Conservation (phyloP, 1,284 basidiomycete genomes). For the Retiboletus flavoniger region DNA sequence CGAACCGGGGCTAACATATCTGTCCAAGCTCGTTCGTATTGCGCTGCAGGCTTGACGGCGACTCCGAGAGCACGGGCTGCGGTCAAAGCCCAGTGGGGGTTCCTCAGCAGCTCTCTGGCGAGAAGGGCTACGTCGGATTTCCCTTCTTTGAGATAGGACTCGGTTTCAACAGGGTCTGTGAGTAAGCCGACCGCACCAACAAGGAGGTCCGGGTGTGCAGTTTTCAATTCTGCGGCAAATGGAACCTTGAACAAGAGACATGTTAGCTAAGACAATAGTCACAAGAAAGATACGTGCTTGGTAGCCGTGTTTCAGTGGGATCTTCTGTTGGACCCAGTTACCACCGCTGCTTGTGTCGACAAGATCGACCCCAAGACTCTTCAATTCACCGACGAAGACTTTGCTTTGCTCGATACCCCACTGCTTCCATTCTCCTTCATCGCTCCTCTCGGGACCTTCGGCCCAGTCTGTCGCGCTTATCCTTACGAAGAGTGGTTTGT, state of each 20-base stretch:
- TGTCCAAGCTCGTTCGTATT: constrained; percentile 64
- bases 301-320: constrained; percentile 60
- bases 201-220: constrained; percentile 52
- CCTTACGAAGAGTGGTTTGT: constrained; percentile 73
- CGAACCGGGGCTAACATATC: constrained; percentile 40
- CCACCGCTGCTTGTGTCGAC: constrained; percentile 72
- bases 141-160: constrained; percentile 62
- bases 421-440: constrained; percentile 56
- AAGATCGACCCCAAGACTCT: constrained; percentile 67
- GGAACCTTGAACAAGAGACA: constrained; percentile 48
- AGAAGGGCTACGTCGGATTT: constrained; percentile 70
- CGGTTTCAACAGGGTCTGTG: constrained; percentile 61
- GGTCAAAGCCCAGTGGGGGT: constrained; percentile 55
- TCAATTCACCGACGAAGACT: constrained; percentile 54
- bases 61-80: constrained; percentile 59
- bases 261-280: neutral
- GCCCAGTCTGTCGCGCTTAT: constrained; percentile 79
- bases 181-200: constrained; percentile 77
- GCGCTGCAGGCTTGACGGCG: constrained; percentile 60
- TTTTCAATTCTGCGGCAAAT: constrained; percentile 70
- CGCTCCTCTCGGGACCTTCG: constrained; percentile 62
- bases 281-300: constrained; percentile 43
- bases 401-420: constrained; percentile 82
- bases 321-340: constrained; percentile 62
- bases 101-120: constrained; percentile 62